Base-by-base conservation (phyloP, 192 early-diverging fungal species). In the Dispira parvispora region DNA sequence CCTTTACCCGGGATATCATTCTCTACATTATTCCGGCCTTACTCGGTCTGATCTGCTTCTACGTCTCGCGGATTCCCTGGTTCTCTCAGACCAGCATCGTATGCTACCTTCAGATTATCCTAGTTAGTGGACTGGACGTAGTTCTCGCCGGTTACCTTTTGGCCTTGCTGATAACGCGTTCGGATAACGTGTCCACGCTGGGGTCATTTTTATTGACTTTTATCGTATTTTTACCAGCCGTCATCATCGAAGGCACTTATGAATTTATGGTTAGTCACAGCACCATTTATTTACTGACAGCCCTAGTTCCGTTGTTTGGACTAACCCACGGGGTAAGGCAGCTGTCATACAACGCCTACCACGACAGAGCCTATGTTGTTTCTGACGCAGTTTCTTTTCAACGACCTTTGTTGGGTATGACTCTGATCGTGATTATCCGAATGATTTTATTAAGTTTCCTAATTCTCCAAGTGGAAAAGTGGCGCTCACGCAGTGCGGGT, bases 61-160 rank as follows among this genome's bases (percentile, higher is more conserved):
- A n/a, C 3, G 45, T 45, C 46, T 49, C 20, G 9, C 45, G 26
- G 18, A 27, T 63, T 38, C 1, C 43, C 11, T 46, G 46, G 23
- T 45, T 63, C 46, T 49, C 46, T 10, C 16, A 63, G 12, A 63
- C 62, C 45, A 49, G 16, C 45, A 27, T 63, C 44, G 13, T 50
- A 11, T 45, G 62, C 13, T 49, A 49, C 45, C 49, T 63, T 28
- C 27, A 49, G 2, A 32, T 63, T 27, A 49, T 63, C 21, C 3
- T 25, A 10, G 6, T 63, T 27, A 63, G 8, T 27, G 62, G 45
- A 26, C 23, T 45, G 46, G 45, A 50, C 10, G 11, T 47, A 13
- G 16, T 63, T 11, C 45, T 47, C 46, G 2, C 23, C 25, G 46
- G 46, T 26, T 45, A 63, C 46, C 8, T 49, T n/a, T n/a, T 27